Evolutionary conservation across 805 yeast species (phyloP), one percentile per base, ranked within the genome.

Genomic region (Metschnikowia arizonensis): DNA sequence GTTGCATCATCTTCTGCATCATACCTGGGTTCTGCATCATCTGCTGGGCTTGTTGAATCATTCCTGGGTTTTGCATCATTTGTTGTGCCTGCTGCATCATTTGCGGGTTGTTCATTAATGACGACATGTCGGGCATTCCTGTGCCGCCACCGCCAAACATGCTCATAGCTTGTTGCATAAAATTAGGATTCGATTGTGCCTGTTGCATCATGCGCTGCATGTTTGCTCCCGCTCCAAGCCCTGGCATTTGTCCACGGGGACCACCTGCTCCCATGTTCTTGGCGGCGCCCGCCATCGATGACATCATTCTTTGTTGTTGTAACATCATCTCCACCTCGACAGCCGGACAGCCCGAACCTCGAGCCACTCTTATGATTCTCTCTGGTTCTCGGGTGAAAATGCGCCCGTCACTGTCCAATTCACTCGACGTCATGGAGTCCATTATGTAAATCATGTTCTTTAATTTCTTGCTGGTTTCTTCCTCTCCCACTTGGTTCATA

Each of bases 351-450:
- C 98, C 99, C 2, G 96, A 83, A 7, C 99, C 99, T 53, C 87
- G 77, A 0, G 98, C 98, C 4, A 91, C 91, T 57, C 99, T 77
- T 4, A 89, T 79, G 41, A 91, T 80, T 63, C 99, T 78, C 37
- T 83, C 74, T 5, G 98, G 98, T 64, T 90, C 82, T 42, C 82
- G 81, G 31, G 78, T 74, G 63, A 91, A 88, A 17, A 86, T 66
- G 49, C 80, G 72, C 1, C 98, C 98, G 63, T 91, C 98, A 52
- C 88, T 79, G 57, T 88, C 96, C 49, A 91, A 77, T 69, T 91
- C 99, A 59, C 83, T 73, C 53, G 82, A 83, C 1, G 97, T 91
- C 99, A 91, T 91, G 2, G 97, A 88, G 64, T 91, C 99, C 85
- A 91, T 79, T 24, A 91, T 83, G 58, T 79, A 90, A 37, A 91